Percentiles rank a stretch among this genome's conserved stretches.
These are phyloP conservation scores for Ramularia collo-cygni DNA, from an alignment of 2,329 filamentous ascomycete genomes.

Conservation along the genomic window DNA sequence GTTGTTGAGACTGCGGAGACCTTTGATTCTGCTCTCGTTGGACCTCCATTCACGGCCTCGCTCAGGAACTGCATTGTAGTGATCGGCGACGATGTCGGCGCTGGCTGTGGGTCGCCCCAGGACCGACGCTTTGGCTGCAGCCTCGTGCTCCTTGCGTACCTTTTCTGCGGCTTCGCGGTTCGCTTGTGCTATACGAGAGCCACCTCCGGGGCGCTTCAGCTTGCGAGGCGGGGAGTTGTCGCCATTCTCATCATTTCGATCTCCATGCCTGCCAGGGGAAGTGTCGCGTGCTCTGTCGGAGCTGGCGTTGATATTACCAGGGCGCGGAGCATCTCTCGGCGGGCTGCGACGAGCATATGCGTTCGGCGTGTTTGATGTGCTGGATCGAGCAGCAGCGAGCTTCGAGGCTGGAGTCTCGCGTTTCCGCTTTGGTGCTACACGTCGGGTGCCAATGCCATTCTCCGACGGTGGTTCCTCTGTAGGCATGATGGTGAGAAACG, in stretches of 20 bases:
- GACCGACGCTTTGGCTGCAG: conserved; percentile 33
- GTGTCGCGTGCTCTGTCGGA: conserved; percentile 1
- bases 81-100: conserved; percentile 73
- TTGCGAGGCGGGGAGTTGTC: conserved; percentile 31
- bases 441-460: conserved; percentile 11
- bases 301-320: conserved; percentile 2
- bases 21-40: conserved; percentile 91
- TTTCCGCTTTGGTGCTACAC: conserved; percentile 24
- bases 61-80: conserved; percentile 95
- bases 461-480: conserved; percentile 19
- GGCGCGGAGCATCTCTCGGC: conserved; percentile 18
- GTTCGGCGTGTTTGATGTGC: conserved; percentile 24
- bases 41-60: conserved; percentile 90
- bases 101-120: conserved; percentile 10
- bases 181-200: conserved; percentile 55
- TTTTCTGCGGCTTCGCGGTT: conserved; percentile 63
- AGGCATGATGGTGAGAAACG: conserved; percentile 11
- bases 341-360: conserved; percentile 29
- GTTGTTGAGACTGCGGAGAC: conserved; percentile 91
- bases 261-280: neutral
- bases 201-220: conserved; percentile 33
- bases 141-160: conserved; percentile 34
- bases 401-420: conserved; percentile 25
- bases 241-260: conserved; percentile 19
- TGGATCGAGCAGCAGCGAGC: conserved; percentile 19